Percentiles rank a stretch among this genome's conserved stretches.
Evolutionary conservation across 139 green algal genomes (phyloP).

Genomic region (Chlamydomonas sp.): DNA sequence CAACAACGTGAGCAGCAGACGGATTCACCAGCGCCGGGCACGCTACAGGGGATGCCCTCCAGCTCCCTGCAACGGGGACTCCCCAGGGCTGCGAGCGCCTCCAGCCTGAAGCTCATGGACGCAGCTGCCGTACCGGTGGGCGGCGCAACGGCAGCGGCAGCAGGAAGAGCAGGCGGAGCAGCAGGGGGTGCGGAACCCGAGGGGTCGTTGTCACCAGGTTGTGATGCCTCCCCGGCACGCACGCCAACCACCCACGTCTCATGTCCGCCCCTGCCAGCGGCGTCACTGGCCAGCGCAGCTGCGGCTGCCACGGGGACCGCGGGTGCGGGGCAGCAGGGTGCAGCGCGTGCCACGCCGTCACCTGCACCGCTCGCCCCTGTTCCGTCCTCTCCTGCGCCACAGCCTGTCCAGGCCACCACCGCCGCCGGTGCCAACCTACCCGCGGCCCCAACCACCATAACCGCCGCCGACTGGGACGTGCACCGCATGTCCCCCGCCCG

Average conservation of each 20-base stretch:
- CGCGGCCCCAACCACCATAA: no score
- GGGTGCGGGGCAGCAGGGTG: no score
- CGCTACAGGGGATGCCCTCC: neutral
- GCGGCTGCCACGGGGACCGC: no score
- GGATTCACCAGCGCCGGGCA: neutral
- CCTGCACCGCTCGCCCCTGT: no score
- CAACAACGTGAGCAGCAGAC: neutral
- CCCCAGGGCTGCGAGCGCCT: neutral
- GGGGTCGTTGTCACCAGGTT: no score
- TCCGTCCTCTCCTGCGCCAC: neutral
- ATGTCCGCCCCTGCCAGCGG: no score
- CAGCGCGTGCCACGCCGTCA: no score
- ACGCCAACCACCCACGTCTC: no score
- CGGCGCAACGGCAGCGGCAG: neutral
- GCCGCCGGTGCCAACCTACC: neutral
- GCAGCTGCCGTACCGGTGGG: neutral
- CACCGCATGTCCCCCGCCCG: neutral
- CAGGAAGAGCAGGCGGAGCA: slow-evolving; percentile 6
- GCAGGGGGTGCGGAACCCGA: neutral
- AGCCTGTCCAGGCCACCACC: neutral
- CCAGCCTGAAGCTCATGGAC: neutral
- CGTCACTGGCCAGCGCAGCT: no score
- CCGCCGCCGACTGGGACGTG: neutral
- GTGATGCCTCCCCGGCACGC: no score
- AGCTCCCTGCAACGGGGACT: neutral